Base-by-base conservation (phyloP, 169 alveolate species). In the Cryptosporidium ubiquitum region DNA sequence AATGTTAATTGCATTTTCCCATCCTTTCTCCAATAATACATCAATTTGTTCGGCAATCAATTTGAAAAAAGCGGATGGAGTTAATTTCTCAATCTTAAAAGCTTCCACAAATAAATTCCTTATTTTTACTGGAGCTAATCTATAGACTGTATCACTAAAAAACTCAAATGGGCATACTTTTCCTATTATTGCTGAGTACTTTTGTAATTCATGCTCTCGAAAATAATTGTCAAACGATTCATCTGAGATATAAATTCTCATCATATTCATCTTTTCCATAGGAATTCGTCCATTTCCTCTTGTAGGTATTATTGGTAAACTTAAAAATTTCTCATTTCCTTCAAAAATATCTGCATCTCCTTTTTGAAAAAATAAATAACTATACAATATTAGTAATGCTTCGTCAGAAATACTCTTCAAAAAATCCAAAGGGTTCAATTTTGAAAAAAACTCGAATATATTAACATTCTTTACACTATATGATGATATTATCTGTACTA, bases 1-100 rank as follows among this genome's bases (percentile, higher is more conserved):
- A 23, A 20, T 37, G 26, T 79, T 49, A 20, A 79, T 16, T 37
- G 89, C 89, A 29, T 79, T 60, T 5, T 79, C 75, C 89, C 89
- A 79, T 18, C 71, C 89, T 16, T 61, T 58, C 31, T 58, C 89
- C 16, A 79, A 16, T 4, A 61, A 66, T 26, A 18, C 35, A 66
- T 79, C 75, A 2, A 64, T 31, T 12, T 42, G 31, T 23, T 40
- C 89, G 5, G 66, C 74, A 44, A 79, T 47, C 74, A 68, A 42
- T 61, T 47, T 79, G 35, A 60, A 79, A 64, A 79, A 79, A 10
- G 23, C 20, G 20, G 47, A 40, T 31, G 58, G 68, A 7, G 64
- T 64, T 64, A 79, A 37, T 9, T 29, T 31, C 37, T 79, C 89
- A n/a, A 64, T 64, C 40, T 23, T 47, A 6, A 61, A 47, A 37